Conservation (phyloP, 768 basidiomycete species). For the Trametes meyenii region DNA sequence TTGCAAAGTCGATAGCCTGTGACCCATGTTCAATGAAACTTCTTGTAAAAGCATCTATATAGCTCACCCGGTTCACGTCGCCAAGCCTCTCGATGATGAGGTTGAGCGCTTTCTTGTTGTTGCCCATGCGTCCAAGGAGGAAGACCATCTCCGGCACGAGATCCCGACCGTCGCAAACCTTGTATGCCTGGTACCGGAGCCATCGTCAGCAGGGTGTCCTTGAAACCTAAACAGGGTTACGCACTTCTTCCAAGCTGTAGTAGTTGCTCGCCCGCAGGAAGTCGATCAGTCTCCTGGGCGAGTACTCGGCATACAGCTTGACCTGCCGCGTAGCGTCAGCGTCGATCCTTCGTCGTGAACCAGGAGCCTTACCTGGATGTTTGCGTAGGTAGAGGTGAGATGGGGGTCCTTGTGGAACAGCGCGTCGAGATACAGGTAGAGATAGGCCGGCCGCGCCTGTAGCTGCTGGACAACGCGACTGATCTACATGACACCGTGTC, state of each 20-base stretch:
- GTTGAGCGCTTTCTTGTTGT: constrained; percentile 91
- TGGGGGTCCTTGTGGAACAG: constrained; percentile 86
- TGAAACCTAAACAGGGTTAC: neutral
- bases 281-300: constrained; percentile 77
- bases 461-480: constrained; percentile 88
- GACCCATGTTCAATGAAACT: too few species aligned
- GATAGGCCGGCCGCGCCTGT: constrained; percentile 69
- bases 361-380: constrained; percentile 64
- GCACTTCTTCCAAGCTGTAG: constrained; percentile 85
- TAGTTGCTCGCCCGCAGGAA: constrained; percentile 90
- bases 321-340: constrained; percentile 48
- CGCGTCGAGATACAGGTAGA: constrained; percentile 93
- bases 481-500: constrained; percentile 55
- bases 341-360: neutral
- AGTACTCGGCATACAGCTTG: constrained; percentile 89
- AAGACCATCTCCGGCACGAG: constrained; percentile 97
- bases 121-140: constrained; percentile 94
- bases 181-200: constrained; percentile 64
- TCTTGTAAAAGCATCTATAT: neutral
- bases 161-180: constrained; percentile 81
- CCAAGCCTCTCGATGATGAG: constrained; percentile 95
- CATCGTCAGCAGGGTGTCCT: neutral
- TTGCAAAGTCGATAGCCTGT: constrained; percentile 97
- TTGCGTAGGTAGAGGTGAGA: constrained; percentile 78
- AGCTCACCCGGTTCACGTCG: constrained; percentile 81